Conservation (phyloP, 2,329 filamentous ascomycete species). For the Fusarium scirpi region DNA sequence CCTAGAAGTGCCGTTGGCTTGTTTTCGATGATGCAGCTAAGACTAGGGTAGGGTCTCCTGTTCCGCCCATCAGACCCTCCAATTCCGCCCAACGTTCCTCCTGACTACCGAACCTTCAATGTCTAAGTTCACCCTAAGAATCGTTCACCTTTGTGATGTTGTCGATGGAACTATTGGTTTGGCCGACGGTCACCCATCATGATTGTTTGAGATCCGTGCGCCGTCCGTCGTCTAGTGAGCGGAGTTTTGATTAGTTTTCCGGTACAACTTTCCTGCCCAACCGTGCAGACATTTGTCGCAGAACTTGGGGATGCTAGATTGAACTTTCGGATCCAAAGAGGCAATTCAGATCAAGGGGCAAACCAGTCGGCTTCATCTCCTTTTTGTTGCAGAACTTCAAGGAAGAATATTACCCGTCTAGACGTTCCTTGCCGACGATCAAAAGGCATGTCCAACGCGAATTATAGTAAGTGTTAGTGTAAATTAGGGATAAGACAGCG, state of each 20-base stretch:
- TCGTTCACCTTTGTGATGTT: not conserved
- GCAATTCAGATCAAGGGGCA: not conserved
- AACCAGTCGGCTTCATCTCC: not conserved
- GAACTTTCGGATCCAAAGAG: not conserved
- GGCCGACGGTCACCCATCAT: not conserved
- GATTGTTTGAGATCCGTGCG: not conserved
- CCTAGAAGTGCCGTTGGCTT: not conserved
- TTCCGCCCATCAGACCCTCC: not conserved
- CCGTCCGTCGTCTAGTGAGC: constrained; percentile 7
- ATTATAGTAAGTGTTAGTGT: not conserved
- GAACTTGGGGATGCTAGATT: not conserved
- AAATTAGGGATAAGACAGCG: not conserved
- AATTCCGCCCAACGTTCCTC: not conserved
- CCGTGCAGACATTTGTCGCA: not conserved
- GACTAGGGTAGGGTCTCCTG: not conserved
- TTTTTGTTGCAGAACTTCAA: not conserved
- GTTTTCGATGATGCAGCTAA: not conserved
- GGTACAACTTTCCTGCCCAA: not conserved
- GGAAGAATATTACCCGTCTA: not conserved
- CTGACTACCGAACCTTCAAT: not conserved
- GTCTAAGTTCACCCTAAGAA: not conserved
- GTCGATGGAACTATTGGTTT: not conserved
- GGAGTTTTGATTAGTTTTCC: not conserved
- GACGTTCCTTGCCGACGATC: not conserved
- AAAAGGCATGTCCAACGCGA: not conserved